Percentiles rank a stretch among this genome's conserved stretches.
These are phyloP conservation scores for Kwoniella mangroviensis DNA, from an alignment of 768 basidiomycete species.

Conservation along the genomic window DNA sequence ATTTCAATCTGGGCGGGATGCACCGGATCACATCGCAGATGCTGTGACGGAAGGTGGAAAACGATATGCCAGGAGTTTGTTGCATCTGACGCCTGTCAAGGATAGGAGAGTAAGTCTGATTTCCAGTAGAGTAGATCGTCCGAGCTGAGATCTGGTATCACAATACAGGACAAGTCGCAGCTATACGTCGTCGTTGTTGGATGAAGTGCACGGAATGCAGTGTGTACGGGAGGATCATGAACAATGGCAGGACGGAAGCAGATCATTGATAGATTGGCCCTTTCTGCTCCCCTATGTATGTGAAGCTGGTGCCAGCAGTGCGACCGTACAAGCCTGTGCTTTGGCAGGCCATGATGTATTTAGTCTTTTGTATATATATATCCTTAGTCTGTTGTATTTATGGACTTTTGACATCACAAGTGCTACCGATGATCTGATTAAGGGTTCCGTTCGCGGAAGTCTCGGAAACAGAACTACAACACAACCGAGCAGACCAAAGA, in stretches of 20 bases:
- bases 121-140: not conserved
- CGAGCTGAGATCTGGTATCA: not conserved
- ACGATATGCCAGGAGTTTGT: constrained; percentile 18
- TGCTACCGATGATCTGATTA: too few relatives aligned
- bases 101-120: constrained; percentile 26
- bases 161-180: constrained; percentile 11
- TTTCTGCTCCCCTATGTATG: too few relatives aligned
- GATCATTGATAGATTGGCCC: too few relatives aligned
- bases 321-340: too few relatives aligned
- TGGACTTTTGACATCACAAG: too few relatives aligned
- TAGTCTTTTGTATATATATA: too few relatives aligned
- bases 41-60: constrained; percentile 1
- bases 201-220: not conserved
- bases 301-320: too few relatives aligned
- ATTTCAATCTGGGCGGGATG: constrained; percentile 6
- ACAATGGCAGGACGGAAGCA: too few relatives aligned
- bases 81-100: constrained; percentile 35
- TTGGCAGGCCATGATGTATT: too few relatives aligned
- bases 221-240: too few relatives aligned
- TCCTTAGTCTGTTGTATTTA: too few relatives aligned
- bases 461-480: not conserved
- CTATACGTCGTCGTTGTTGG: constrained; percentile 24
- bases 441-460: not conserved
- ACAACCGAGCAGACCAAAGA: not conserved
- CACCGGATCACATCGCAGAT: constrained; percentile 6